phyloP scores from a whole-genome alignment of 202 grass and related monocot genomes.

The Bolboschoenoplectus hybrid region DNA sequence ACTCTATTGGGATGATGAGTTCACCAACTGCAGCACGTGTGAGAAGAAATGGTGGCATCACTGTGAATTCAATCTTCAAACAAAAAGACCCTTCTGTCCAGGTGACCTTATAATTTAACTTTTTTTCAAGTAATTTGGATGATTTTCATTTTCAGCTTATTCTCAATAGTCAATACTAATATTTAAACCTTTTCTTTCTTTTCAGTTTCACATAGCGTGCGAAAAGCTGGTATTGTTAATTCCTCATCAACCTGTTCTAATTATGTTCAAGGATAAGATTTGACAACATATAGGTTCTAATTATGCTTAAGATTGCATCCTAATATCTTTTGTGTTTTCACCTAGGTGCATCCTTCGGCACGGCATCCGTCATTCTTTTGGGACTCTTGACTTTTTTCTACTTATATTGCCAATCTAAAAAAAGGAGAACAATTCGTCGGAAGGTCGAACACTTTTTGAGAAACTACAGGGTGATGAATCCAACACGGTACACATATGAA shows the following conservation, averaged over 20 bases:
- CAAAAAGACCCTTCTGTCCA: slow-evolving; percentile 22
- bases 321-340: background rate
- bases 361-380: background rate
- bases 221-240: background rate
- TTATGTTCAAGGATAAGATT: background rate
- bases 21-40: background rate
- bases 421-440: slow-evolving; percentile 23
- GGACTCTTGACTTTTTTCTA: background rate
- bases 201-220: background rate
- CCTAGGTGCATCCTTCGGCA: background rate
- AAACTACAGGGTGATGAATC: slow-evolving; percentile 26
- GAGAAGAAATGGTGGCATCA: background rate
- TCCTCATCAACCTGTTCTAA: background rate
- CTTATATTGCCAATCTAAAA: background rate
- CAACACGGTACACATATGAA: slow-evolving; percentile 42
- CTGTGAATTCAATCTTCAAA: slow-evolving; percentile 37
- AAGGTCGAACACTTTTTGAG: slow-evolving; percentile 29
- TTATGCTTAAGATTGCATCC: background rate
- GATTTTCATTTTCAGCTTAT: background rate
- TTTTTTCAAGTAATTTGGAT: background rate
- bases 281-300: background rate
- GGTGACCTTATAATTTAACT: background rate
- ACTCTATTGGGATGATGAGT: slow-evolving; percentile 14
- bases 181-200: background rate
- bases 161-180: background rate